phyloP scores from a whole-genome alignment of 768 basidiomycete genomes.

The Suillus occidentalis region DNA sequence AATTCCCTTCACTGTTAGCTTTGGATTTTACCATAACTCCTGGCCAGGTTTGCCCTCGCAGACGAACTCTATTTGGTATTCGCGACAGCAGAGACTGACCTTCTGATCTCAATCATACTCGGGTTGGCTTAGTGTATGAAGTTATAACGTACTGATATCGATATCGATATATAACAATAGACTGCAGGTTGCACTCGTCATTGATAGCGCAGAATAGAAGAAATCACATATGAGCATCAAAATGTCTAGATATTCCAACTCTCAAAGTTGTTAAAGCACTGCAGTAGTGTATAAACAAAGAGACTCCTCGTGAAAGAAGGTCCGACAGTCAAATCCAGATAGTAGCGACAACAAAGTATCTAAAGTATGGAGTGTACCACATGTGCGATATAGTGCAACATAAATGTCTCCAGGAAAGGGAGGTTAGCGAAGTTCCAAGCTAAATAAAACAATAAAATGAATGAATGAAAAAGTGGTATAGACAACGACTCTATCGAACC shows the following conservation, averaged over 20 bases:
- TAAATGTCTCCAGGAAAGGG: not conserved
- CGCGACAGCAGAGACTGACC: conserved; percentile 19
- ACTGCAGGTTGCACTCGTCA: not conserved
- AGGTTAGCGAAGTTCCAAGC: not conserved
- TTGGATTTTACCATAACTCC: conserved; percentile 15
- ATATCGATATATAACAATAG: not conserved
- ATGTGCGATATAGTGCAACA: not conserved
- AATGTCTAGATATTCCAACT: not conserved
- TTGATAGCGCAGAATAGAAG: not conserved
- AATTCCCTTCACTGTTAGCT: conserved; percentile 12
- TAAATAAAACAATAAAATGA: not conserved
- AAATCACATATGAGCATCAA: not conserved
- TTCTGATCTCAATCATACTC: conserved; percentile 14
- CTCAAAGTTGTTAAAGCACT: not conserved
- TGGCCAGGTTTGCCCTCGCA: conserved; percentile 17
- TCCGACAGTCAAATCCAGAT: conserved; percentile 13
- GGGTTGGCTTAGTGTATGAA: conserved; percentile 18
- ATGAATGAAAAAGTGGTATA: conserved; percentile 16
- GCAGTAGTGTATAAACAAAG: not conserved
- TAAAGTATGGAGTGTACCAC: not conserved
- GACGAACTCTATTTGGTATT: conserved; percentile 24
- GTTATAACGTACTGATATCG: not conserved
- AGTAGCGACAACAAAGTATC: not conserved
- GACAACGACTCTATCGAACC: conserved; percentile 5
- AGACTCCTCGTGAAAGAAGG: not conserved